Percentiles rank a stretch among this genome's conserved stretches.
Conservation (phyloP, 1,284 basidiomycete genomes). For the Trametes polyzona region DNA sequence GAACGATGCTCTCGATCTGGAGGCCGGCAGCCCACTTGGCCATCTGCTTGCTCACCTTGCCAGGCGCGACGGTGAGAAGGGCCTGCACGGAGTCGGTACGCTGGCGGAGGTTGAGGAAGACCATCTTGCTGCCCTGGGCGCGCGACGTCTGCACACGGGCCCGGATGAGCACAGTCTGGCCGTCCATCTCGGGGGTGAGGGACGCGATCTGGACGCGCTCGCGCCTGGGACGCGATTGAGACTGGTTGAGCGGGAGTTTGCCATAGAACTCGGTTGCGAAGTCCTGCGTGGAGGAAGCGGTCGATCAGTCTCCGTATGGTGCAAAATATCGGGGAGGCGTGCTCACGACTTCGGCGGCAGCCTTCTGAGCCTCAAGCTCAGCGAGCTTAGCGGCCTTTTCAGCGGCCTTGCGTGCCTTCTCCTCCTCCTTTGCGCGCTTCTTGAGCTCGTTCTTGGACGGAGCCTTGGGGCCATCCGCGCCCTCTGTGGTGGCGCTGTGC, state of each 20-base stretch:
- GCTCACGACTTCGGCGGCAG: slow-evolving; percentile 74
- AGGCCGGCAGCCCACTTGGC: slow-evolving; percentile 89
- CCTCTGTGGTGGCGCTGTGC: slow-evolving; percentile 41
- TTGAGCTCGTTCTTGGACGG: slow-evolving; percentile 91
- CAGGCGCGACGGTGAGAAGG: slow-evolving; percentile 76
- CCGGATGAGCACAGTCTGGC: slow-evolving; percentile 84
- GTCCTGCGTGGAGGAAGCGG: slow-evolving; percentile 56
- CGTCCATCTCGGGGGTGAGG: slow-evolving; percentile 71
- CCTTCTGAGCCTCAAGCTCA: slow-evolving; percentile 76
- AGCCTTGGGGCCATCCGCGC: slow-evolving; percentile 39
- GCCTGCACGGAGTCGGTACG: slow-evolving; percentile 91
- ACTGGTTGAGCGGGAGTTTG: slow-evolving; percentile 90
- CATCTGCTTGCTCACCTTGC: slow-evolving; percentile 96
- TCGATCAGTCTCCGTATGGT: not conserved
- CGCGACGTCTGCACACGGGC: slow-evolving; percentile 93
- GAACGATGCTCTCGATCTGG: slow-evolving; percentile 88
- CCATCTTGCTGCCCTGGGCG: slow-evolving; percentile 92
- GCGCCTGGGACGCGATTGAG: slow-evolving; percentile 68
- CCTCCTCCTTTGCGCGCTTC: slow-evolving; percentile 90
- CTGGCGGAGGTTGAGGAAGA: slow-evolving; percentile 93
- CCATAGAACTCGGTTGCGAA: slow-evolving; percentile 90
- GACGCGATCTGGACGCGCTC: slow-evolving; percentile 63
- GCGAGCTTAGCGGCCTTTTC: slow-evolving; percentile 82
- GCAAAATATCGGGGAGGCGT: slow-evolving; percentile 1
- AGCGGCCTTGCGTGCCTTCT: slow-evolving; percentile 91